phyloP scores from a whole-genome alignment of 345 rosid genomes.

The Arabidopsis suecica region DNA sequence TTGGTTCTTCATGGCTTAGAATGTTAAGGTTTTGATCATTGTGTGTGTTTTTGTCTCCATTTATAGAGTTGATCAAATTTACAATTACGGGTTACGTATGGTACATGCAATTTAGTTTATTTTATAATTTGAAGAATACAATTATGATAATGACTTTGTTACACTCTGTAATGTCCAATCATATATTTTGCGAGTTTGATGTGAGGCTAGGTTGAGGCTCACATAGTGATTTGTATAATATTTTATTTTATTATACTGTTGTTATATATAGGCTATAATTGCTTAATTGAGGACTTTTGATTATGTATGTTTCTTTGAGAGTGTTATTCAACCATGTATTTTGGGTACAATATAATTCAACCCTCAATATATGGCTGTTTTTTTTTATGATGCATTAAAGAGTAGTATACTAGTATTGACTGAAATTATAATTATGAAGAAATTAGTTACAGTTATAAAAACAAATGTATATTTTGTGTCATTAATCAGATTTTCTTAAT shows the following conservation, averaged over 20 bases:
- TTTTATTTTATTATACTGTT: not conserved
- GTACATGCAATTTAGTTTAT: constrained; percentile 20
- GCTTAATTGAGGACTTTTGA: too few species aligned
- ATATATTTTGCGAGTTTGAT: constrained; percentile 36
- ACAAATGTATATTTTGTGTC: not conserved
- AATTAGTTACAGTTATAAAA: not conserved
- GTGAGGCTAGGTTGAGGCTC: constrained; percentile 33
- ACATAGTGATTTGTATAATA: not conserved
- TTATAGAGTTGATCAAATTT: constrained; percentile 14
- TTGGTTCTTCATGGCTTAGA: constrained; percentile 41
- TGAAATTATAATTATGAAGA: not conserved
- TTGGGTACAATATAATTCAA: not conserved
- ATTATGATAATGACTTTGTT: constrained; percentile 20
- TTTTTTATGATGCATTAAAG: not conserved
- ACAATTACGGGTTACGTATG: constrained; percentile 7
- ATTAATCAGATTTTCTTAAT: not conserved
- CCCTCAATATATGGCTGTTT: not conserved
- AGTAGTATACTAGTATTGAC: not conserved
- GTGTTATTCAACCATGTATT: not conserved
- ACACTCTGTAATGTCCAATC: constrained; percentile 28
- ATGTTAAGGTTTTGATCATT: constrained; percentile 14
- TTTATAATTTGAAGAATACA: not conserved
- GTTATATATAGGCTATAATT: not conserved
- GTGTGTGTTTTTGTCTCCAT: constrained; percentile 13
- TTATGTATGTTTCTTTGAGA: not conserved